Evolutionary conservation across 257 asterid species (phyloP).

Genomic region (Solanum chiquidenum): DNA sequence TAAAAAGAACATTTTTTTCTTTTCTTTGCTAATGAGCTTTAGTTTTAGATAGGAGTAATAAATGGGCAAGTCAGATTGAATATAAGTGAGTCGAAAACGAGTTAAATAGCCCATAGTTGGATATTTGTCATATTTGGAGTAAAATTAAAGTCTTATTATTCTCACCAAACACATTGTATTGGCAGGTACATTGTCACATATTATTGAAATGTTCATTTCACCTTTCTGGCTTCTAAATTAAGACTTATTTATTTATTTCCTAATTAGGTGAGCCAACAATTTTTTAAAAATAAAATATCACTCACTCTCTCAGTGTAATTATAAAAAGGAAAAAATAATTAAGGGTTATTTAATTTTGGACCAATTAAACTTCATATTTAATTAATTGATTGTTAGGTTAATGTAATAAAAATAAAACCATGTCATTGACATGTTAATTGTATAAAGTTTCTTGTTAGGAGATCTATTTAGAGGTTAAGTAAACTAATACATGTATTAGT

Average conservation of each 20-base stretch:
- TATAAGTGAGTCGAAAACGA: background rate
- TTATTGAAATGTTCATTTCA: slow-evolving; percentile 35
- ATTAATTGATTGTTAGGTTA: background rate
- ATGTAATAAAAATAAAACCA: background rate
- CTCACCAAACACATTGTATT: slow-evolving; percentile 37
- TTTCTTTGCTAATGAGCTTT: background rate
- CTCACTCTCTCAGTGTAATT: background rate
- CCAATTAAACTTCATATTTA: background rate
- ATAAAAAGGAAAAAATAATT: background rate
- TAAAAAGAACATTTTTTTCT: background rate
- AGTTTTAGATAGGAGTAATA: background rate
- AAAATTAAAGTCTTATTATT: slow-evolving; percentile 17
- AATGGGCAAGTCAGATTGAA: background rate
- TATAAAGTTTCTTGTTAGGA: background rate
- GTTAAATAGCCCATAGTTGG: background rate
- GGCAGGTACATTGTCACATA: slow-evolving; percentile 6
- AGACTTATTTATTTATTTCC: slow-evolving; percentile 12
- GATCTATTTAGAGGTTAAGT: background rate
- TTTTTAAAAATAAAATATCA: background rate
- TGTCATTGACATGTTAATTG: background rate
- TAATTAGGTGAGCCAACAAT: background rate
- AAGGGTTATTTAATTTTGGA: background rate
- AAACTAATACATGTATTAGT: background rate
- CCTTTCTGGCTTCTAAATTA: slow-evolving; percentile 43
- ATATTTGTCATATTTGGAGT: slow-evolving; percentile 6